Base-by-base conservation (phyloP, 306 rosid species). In the Oemleria cerasiformis region DNA sequence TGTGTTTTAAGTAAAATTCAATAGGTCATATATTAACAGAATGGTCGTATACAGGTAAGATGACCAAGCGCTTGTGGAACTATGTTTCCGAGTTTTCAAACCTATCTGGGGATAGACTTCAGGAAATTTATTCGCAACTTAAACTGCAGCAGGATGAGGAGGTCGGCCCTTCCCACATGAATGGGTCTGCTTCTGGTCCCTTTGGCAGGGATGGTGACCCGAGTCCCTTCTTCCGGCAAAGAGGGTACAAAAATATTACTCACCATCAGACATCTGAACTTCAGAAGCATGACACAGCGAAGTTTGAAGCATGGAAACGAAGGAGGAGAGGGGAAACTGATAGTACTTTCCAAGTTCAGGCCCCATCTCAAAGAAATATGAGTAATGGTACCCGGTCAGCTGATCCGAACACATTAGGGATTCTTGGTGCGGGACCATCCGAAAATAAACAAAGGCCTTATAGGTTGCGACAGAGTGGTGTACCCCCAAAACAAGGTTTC, bases 351-450 rank as follows among this genome's bases (percentile, higher is more conserved):
- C 95, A 80, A 76, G 84, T 77, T 67, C 95, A 79, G 73, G 81
- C 73, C 5, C 87, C 83, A 47, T 77, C 97, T 79, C 88, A 84
- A 75, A 89, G 91, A 81, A 67, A 84, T 16, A 12, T 49, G 71
- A 80, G 68, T 70, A 91, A 83, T 77, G 97, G 88, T 55, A 40
- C 75, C 66, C 86, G 83, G 47, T 43, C 76, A 56, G 20, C 90
- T 12, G 96, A 95, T 75, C 96, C 96, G 53, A 92, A 73, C 70
- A 82, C 96, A 8, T 72, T 88, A 63, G 99, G 99, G 67, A 95
- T 95, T 82, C 96, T 95, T 75, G 99, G 99, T 70, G 99, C 99
- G 57, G 96, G 96, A 50, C 99, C 99, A 12, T 85, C 92, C 15
- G 96, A 94, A 62, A 75, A 64, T 62, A 86, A 82, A 79, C 94